Percentiles rank a stretch among this genome's conserved stretches.
Evolutionary conservation across 805 yeast genomes (phyloP).

Genomic region (Saturnispora sekii): DNA sequence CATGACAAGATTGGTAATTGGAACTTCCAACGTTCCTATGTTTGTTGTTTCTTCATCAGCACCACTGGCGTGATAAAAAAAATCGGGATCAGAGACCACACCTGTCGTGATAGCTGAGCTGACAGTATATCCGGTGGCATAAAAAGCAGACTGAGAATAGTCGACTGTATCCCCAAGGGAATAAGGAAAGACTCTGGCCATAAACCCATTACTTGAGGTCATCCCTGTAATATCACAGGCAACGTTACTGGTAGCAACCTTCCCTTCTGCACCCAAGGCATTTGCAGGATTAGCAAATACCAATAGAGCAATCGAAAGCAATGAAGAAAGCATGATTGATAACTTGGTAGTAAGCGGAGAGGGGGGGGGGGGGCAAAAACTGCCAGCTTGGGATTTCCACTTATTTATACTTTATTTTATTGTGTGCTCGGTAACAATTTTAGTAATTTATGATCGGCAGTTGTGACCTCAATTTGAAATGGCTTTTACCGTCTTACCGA

Average conservation of each 20-base stretch:
- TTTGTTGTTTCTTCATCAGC: not conserved
- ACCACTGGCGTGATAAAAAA: not conserved
- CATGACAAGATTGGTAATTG: constrained; percentile 9
- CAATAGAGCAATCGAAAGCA: not conserved
- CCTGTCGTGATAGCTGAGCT: constrained; percentile 4
- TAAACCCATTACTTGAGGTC: not conserved
- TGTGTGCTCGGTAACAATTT: no score
- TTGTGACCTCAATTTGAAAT: no score
- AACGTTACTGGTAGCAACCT: not conserved
- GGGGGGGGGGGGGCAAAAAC: no score
- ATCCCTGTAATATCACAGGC: not conserved
- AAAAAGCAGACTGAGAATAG: constrained; percentile 7
- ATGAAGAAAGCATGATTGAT: not conserved
- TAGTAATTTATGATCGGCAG: no score
- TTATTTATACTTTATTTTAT: no score
- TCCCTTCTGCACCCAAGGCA: not conserved
- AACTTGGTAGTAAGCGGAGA: no score
- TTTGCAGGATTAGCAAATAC: not conserved
- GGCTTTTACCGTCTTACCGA: no score
- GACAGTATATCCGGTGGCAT: constrained; percentile 4
- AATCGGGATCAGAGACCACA: constrained; percentile 7
- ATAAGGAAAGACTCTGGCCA: not conserved
- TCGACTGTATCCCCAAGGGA: constrained; percentile 1
- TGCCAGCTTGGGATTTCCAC: no score
- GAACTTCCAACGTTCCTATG: constrained; percentile 1